Percentiles rank a stretch among this genome's conserved stretches.
Evolutionary conservation across 805 yeast species (phyloP).

Genomic region (Sungouiozyma ichnusensis): DNA sequence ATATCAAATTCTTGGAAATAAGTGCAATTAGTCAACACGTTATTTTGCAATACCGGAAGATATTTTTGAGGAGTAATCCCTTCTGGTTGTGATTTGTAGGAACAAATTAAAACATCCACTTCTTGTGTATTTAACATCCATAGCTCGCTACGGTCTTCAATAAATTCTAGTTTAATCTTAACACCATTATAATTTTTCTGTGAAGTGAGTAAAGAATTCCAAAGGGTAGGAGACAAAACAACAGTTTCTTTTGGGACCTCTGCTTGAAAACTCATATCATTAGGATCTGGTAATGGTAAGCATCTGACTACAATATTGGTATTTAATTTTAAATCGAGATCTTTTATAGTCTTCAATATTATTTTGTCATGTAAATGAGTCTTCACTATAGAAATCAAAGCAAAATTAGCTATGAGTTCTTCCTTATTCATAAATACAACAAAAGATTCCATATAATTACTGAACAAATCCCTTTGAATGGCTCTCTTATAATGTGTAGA

Average conservation of each 20-base stretch:
- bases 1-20: constrained; percentile 6
- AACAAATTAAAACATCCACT: constrained; percentile 25
- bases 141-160: not conserved
- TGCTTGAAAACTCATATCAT: not conserved
- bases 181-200: constrained; percentile 19
- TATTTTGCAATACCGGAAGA: not conserved
- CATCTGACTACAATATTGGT: not conserved
- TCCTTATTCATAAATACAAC: constrained; percentile 3
- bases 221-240: constrained; percentile 41
- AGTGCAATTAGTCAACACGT: constrained; percentile 11
- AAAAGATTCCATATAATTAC: not conserved
- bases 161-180: constrained; percentile 33
- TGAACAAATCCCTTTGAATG: constrained; percentile 1
- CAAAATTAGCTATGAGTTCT: constrained; percentile 13
- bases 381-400: constrained; percentile 23
- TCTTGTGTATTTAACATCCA: constrained; percentile 21
- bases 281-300: not conserved
- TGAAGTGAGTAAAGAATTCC: constrained; percentile 29
- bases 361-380: constrained; percentile 18
- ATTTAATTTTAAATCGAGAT: not conserved
- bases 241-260: constrained; percentile 14
- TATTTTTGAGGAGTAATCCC: not conserved
- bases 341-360: constrained; percentile 10
- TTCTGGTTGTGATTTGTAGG: not conserved
- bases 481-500: constrained; percentile 4